Evolutionary conservation across 2,329 filamentous ascomycete species (phyloP), one percentile per base, ranked within the genome.

Genomic region (Zalaria obscura): DNA sequence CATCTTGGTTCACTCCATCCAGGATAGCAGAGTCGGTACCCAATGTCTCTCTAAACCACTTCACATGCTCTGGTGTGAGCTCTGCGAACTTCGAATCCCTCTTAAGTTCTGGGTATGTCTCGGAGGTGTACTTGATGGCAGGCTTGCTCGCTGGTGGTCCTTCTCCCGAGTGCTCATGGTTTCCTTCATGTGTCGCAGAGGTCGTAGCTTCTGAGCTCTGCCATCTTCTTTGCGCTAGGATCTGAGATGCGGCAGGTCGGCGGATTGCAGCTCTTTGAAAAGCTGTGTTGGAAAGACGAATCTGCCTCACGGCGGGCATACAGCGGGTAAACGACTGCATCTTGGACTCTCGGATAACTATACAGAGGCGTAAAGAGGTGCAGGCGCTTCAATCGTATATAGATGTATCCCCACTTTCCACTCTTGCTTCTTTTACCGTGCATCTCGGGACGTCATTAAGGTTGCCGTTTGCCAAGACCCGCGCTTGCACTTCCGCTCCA

Each of bases 81-180:
- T 77, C 62, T 27, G 77, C 68, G 61, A 91, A 98, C 27, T 77
- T 79, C 9, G 75, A 60, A 55, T 95, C 78, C 50, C 91, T 76
- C 66, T 88, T 76, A 54, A 98, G 69, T 45, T 82, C 72, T 5
- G 91, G 89, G 55, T 93, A 91, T 41, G 79, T 82, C 51, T 94
- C 84, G 41, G 84, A 77, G 10, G 91, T 98, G 65, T 83, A 83
- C 60, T 83, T 84, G 56, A 80, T 68, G 10, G 62, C 67, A 42
- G 39, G 57, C 44, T 44, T 38, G 38, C 43, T 50, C 45, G 48
- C 49, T 40, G 45, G 53, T 44, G 43, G 48, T 31, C 45, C 46
- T 37, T 57, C 51, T 25, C 52, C 48, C 25, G 48, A 43, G 34
- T 41, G 42, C 7, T 41, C 39, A n/a, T 46, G 44, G 35, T 45